Conservation (phyloP, 768 basidiomycete genomes). For the Naematelia encephala region DNA sequence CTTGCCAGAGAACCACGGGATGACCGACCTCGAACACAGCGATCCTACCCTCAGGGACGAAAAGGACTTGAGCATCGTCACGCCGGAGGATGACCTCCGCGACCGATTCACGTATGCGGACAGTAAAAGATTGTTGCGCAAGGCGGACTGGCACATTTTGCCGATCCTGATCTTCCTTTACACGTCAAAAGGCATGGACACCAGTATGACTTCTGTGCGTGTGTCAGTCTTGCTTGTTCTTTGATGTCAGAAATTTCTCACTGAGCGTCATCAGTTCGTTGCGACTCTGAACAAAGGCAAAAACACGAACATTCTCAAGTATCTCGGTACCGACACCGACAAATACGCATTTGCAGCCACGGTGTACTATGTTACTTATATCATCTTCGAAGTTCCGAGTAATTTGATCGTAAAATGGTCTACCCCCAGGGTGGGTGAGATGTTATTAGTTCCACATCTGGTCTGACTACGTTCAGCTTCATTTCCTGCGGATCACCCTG, state of each 20-base stretch:
- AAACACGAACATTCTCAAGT: constrained; percentile 28
- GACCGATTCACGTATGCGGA: constrained; percentile 12
- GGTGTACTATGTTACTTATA: constrained; percentile 31
- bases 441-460: not conserved
- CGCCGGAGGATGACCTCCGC: not conserved
- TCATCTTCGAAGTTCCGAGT: constrained; percentile 30
- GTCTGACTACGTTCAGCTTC: too few relatives aligned
- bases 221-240: too few relatives aligned
- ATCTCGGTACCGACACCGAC: constrained; percentile 30
- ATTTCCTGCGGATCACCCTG: constrained; percentile 22
- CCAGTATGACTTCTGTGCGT: constrained; percentile 13
- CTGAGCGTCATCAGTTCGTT: constrained; percentile 23
- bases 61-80: too few relatives aligned
- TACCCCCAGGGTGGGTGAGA: constrained; percentile 24
- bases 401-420: constrained; percentile 34
- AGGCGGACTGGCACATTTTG: constrained; percentile 21
- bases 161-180: constrained; percentile 22
- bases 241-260: too few relatives aligned
- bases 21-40: too few relatives aligned
- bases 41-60: too few relatives aligned
- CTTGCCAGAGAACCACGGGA: too few relatives aligned
- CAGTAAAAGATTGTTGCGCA: constrained; percentile 8
- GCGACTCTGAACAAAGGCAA: constrained; percentile 26
- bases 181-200: constrained; percentile 30
- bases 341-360: constrained; percentile 29